phyloP scores from a whole-genome alignment of 192 early-diverging fungal species.

The Podochytrium sp. region DNA sequence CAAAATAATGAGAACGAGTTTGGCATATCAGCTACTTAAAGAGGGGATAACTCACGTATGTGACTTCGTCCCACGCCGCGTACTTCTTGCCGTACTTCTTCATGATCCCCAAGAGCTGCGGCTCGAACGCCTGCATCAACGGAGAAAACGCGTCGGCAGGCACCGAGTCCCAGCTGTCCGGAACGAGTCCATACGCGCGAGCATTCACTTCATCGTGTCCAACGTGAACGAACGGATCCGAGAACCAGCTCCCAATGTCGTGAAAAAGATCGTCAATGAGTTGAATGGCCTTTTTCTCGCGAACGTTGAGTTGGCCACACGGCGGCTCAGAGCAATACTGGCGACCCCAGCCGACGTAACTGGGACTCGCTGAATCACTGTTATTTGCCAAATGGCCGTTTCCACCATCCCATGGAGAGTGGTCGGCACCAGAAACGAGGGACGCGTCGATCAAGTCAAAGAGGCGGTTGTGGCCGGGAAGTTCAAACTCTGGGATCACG shows the following conservation, averaged over 20 bases:
- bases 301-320: conserved; percentile 51
- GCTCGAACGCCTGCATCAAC: not conserved
- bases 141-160: not conserved
- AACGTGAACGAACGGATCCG: conserved; percentile 73
- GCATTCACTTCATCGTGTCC: conserved; percentile 53
- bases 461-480: not conserved
- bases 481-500: conserved; percentile 89
- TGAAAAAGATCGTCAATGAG: conserved; percentile 66
- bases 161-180: not conserved
- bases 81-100: conserved; percentile 11
- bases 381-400: not conserved
- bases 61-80: conserved; percentile 26
- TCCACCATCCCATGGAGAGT: not conserved
- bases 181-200: not conserved
- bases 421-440: not conserved
- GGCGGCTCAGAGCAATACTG: conserved; percentile 61
- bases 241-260: conserved; percentile 70
- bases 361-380: not conserved
- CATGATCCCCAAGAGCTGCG: not conserved
- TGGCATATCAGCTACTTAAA: not conserved
- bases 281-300: conserved; percentile 56
- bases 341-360: not conserved
- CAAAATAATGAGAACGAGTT: not conserved
- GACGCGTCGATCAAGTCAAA: not conserved
- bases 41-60: not conserved